Base-by-base conservation (phyloP, 2,329 filamentous ascomycete species). In the Chrysosporium queenslandicum region DNA sequence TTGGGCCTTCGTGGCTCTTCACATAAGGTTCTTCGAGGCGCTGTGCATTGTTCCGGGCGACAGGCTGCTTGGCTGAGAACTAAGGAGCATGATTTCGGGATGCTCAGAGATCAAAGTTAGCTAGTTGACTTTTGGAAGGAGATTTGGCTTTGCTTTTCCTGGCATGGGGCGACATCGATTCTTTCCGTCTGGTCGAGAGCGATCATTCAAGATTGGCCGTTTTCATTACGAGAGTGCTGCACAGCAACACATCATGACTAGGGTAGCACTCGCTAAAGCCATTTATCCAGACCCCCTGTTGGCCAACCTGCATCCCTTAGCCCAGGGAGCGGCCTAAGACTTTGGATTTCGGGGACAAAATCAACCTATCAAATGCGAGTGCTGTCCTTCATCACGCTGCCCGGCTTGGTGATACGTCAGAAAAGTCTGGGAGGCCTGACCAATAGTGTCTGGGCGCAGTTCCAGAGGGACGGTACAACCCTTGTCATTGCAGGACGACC, bases 401-500 rank as follows among this genome's bases (percentile, higher is more conserved):
- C 21, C 23, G 14, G 16, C 20, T 37, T 23, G 39, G 6, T 51
- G 37, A 50, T 50, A 42, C 47, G 47, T 50, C 47, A 50, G 25
- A 51, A n/a, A 36, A 43, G 32, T 37, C 39, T 45, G 29, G 1
- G 8, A 25, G 16, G 25, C 18, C n/a, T 20, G 23, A 8, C 40
- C 40, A 51, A 51, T 51, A 23, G 32, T 16, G 20, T 27, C 18
- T n/a, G 25, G 25, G 20, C 8, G 30, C 9, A n/a, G 49, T 45
- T 27, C 49, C 49, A 39, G 18, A 20, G 18, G 29, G 25, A 36
- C 20, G 49, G 41, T 45, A 36, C 14, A n/a, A 20, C 49, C 49
- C 49, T 14, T 51, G 49, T 20, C 45, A n/a, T 30, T 45, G 49
- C 49, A 51, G 49, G 39, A 51, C 29, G 32, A 39, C 37, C 23